These are phyloP conservation scores for Beta lomatogona DNA, from an alignment of 179 eudicot species.

Conservation along the genomic window DNA sequence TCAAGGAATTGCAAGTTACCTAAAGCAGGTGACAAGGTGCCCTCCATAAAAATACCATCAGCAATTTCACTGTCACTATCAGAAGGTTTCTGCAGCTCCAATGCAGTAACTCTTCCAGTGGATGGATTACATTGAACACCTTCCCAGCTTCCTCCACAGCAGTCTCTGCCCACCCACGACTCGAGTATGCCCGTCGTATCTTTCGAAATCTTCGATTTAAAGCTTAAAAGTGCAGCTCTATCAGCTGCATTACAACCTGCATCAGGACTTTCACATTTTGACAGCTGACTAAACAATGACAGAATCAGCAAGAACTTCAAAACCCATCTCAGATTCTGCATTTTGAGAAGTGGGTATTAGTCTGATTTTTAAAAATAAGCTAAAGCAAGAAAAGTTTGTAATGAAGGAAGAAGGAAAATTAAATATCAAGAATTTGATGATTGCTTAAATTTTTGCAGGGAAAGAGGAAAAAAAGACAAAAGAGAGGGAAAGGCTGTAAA, in stretches of 20 bases:
- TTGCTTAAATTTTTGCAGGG: constrained; percentile 1
- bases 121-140: constrained; percentile 62
- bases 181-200: constrained; percentile 69
- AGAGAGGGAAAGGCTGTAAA: constrained; percentile 41
- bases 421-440: neutral
- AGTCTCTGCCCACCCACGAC: constrained; percentile 70
- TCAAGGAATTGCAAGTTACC: constrained; percentile 60
- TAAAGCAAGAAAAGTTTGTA: neutral
- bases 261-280: constrained; percentile 25
- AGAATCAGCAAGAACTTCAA: constrained; percentile 40
- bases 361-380: constrained; percentile 21
- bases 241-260: constrained; percentile 52
- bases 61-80: constrained; percentile 15
- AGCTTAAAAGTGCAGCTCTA: constrained; percentile 67
- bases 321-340: constrained; percentile 54
- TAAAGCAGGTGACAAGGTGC: constrained; percentile 63
- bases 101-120: constrained; percentile 58
- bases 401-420: neutral
- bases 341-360: constrained; percentile 47
- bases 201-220: constrained; percentile 58
- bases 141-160: constrained; percentile 91
- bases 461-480: constrained; percentile 1
- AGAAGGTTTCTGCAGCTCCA: constrained; percentile 55
- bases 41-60: constrained; percentile 58
- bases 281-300: constrained; percentile 25